Conservation (phyloP, 2,329 filamentous ascomycete species). For the Scytalidium lignicola region DNA sequence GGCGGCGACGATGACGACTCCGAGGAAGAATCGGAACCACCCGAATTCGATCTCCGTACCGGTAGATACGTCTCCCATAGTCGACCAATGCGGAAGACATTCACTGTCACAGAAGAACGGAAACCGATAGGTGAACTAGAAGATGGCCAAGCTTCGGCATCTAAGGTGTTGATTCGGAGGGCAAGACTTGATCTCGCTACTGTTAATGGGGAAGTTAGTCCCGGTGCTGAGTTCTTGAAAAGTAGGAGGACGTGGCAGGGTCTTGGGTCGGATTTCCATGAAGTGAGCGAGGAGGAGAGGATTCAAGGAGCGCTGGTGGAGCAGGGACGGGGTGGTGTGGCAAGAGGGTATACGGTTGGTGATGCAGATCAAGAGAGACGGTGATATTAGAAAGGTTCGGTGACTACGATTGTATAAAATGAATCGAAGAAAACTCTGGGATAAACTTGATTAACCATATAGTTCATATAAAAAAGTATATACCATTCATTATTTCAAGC, state of each 20-base stretch:
- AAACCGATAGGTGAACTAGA: conserved; percentile 15
- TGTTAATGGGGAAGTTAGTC: conserved; percentile 82
- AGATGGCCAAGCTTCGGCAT: conserved; percentile 26
- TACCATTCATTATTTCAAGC: not conserved
- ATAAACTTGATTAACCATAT: too few relatives aligned
- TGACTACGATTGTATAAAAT: not conserved
- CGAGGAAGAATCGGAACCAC: conserved; percentile 71
- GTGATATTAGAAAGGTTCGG: too few relatives aligned
- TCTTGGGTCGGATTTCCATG: conserved; percentile 77
- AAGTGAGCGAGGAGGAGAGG: conserved; percentile 53
- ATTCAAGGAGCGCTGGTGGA: conserved; percentile 65
- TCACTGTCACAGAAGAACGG: not conserved
- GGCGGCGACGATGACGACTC: conserved; percentile 40
- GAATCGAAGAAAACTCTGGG: too few relatives aligned
- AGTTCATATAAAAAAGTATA: not conserved
- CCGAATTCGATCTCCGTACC: conserved; percentile 88
- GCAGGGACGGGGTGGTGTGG: conserved; percentile 81
- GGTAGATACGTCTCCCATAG: conserved; percentile 76
- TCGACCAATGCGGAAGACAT: conserved; percentile 57
- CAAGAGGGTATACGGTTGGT: conserved; percentile 80
- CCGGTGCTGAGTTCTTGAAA: conserved; percentile 81
- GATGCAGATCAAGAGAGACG: conserved; percentile 36
- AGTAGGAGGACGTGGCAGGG: conserved; percentile 87
- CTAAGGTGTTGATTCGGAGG: conserved; percentile 57
- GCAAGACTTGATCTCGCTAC: conserved; percentile 67